These are phyloP conservation scores for Penicillium manginii DNA, from an alignment of 495 filamentous ascomycete genomes.

Conservation along the genomic window DNA sequence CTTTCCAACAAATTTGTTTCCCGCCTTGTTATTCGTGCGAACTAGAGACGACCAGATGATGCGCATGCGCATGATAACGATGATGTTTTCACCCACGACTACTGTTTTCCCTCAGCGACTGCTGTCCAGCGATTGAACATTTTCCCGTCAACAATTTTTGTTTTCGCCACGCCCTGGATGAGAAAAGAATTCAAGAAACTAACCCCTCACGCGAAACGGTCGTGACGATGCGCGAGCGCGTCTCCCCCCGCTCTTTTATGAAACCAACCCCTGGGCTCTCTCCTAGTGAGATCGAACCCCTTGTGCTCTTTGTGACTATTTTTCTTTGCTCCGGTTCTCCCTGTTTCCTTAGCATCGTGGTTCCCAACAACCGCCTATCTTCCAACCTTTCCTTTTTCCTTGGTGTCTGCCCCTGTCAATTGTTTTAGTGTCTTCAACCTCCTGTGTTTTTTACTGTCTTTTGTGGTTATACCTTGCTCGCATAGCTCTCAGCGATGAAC, in stretches of 20 bases:
- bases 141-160: not conserved
- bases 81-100: constrained; percentile 25
- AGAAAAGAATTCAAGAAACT: constrained; percentile 18
- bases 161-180: constrained; percentile 27
- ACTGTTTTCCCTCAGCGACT: constrained; percentile 14
- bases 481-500: constrained; percentile 51
- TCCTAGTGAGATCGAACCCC: constrained; percentile 24
- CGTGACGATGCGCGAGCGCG: constrained; percentile 33
- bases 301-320: constrained; percentile 6
- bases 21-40: constrained; percentile 90
- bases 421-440: constrained; percentile 25
- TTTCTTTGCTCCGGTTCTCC: constrained; percentile 1
- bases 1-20: constrained; percentile 94
- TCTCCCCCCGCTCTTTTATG: constrained; percentile 26
- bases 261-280: constrained; percentile 12
- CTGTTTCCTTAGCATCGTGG: constrained; percentile 21
- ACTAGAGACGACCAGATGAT: constrained; percentile 60
- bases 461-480: constrained; percentile 48
- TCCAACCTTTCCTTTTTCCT: constrained; percentile 13
- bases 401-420: constrained; percentile 21
- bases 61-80: constrained; percentile 48
- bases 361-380: constrained; percentile 21
- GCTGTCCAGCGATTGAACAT: not conserved
- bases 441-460: constrained; percentile 23
- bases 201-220: constrained; percentile 18